Evolutionary conservation across 495 filamentous ascomycete species (phyloP), one percentile per base, ranked within the genome.

Genomic region (Astrothelium subdiscretum): DNA sequence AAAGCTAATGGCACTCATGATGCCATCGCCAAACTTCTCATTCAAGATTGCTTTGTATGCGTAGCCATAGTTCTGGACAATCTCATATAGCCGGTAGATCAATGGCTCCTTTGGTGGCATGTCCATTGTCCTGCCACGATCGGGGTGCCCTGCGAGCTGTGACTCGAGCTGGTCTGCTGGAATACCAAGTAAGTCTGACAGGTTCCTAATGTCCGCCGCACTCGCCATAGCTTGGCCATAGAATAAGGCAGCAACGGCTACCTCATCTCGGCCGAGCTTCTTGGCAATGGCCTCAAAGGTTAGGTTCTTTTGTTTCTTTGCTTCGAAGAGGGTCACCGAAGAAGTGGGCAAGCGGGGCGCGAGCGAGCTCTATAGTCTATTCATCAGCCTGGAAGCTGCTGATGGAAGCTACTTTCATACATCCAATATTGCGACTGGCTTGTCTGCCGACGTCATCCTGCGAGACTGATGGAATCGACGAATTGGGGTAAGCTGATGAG

Each of bases 11-110:
- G 92, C 94, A 70, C 90, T 95, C 94, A 98, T 97, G 69, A 98
- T 98, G 0, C 94, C 94, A 75, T 98, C 94, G 0, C 94, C 94
- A 76, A 98, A 97, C 79, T 96, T 98, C 83, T 98, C 94, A 71
- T 98, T 98, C 73, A 98, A 73, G 10, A 98, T 80, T 6, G 91
- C 92, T 81, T 97, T 97, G 75, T 94, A 97, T 26, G 94, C 89
- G 74, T 95, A 94, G 5, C 94, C 94, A 71, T 97, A 98, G 71
- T 95, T 98, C 82, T 97, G 92, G 69, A 98, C 87, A 72, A 97
- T 90, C 80, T 98, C 94, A 74, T 90, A 98, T 62, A 98, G 72
- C 0, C 94, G 80, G 71, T 98, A 98, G 70, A 98, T 92, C 65
- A 97, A 74, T 18, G 94, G 94, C 70, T 98, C 94, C 60, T 84